Base-by-base conservation (phyloP, 768 basidiomycete genomes). In the Pleurotus eryngii region DNA sequence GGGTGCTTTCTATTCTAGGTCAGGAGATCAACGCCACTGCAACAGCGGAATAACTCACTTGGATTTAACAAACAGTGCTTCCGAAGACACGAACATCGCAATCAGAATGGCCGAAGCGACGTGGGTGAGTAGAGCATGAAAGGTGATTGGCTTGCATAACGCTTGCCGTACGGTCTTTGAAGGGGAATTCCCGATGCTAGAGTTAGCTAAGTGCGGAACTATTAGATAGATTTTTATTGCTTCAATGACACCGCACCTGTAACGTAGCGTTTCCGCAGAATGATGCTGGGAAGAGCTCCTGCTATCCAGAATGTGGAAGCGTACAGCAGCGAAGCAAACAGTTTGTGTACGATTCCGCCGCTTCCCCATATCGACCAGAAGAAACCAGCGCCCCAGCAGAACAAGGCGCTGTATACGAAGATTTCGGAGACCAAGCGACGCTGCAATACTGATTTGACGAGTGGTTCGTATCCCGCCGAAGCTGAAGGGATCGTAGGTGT, bases 61-160 rank as follows among this genome's bases (percentile, higher is more conserved):
- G 30, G 87, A 90, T 59, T 83, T 85, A 14, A 87, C 82, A 56
- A 90, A 90, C 0, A 89, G 17, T 0, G 77, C 66, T 59, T 82
- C 78, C 1, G 69, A 69, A 14, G 65, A 53, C 57, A 77, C 76
- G 49, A 72, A 63, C 2, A 65, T 57, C 0, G 83, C 66, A 8
- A 83, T 68, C 1, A 68, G 57, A 0, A 80, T 49, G 0, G 84
- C 75, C 35, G 85, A 84, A 2, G 72, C 47, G 5, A 75, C 58
- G 64, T 86, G 87, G 4, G 73, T 70, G 0, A 73, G 50, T 0
- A 82, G 68, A n/a, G 78, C 74, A 38, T 74, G 75, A 59, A 71
- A 66, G 5, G 80, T 82, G 48, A 72, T 76, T 26, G 72, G 67
- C 61, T 82, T 84, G 15, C 77, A 64, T 8, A 84, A 57, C 1